phyloP scores from a whole-genome alignment of 2,329 filamentous ascomycete species.

The Cladosporium sp. region DNA sequence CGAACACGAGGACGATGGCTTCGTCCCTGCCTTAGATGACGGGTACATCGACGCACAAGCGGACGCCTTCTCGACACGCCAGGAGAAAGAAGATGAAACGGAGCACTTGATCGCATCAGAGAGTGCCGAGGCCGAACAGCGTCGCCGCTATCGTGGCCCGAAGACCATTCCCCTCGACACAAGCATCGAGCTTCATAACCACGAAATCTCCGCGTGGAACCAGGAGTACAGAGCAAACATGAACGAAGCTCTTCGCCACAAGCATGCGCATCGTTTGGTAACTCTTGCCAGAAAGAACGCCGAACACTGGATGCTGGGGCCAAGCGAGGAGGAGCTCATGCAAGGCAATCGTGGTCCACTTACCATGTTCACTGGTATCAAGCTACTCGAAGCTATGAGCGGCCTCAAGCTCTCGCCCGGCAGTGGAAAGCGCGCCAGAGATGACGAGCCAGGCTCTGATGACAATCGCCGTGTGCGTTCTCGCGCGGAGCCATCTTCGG shows the following conservation, averaged over 20 bases:
- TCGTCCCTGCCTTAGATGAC: slow-evolving; percentile 25
- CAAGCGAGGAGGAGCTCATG: slow-evolving; percentile 47
- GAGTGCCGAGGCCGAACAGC: slow-evolving; percentile 34
- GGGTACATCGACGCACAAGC: slow-evolving; percentile 17
- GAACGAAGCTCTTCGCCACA: slow-evolving; percentile 41
- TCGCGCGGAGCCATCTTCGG: slow-evolving; percentile 26
- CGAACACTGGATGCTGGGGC: slow-evolving; percentile 52
- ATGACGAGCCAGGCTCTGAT: slow-evolving; percentile 23
- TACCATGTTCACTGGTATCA: slow-evolving; percentile 52
- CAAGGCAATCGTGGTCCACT: slow-evolving; percentile 45
- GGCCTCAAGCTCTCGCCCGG: slow-evolving; percentile 25
- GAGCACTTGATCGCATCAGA: slow-evolving; percentile 25
- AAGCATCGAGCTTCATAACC: slow-evolving; percentile 48
- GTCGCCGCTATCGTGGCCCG: slow-evolving; percentile 29
- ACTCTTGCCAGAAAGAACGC: slow-evolving; percentile 57
- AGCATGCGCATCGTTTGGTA: slow-evolving; percentile 33
- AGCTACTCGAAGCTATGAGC: slow-evolving; percentile 45
- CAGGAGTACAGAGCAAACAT: slow-evolving; percentile 57
- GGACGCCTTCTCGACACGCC: slow-evolving; percentile 20
- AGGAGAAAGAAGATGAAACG: not conserved
- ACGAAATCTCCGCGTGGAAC: slow-evolving; percentile 52
- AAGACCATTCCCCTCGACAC: slow-evolving; percentile 44
- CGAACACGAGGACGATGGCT: slow-evolving; percentile 27
- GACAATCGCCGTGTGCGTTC: slow-evolving; percentile 24
- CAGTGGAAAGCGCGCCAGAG: slow-evolving; percentile 23